Evolutionary conservation across 768 basidiomycete genomes (phyloP), one percentile per base, ranked within the genome.

Genomic region (Serendipita sp.): DNA sequence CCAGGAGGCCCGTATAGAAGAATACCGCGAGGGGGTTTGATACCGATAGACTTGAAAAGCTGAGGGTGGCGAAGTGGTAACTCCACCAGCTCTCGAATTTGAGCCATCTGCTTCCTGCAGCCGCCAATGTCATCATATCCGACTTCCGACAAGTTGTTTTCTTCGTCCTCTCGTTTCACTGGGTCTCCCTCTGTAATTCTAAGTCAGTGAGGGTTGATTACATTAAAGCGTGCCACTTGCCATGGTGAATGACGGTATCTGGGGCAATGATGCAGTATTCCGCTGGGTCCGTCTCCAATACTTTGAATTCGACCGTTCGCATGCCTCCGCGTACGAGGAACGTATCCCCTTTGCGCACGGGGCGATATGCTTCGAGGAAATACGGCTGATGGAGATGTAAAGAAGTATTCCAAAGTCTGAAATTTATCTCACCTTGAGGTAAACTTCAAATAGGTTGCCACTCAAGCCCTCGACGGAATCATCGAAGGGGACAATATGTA

Each of bases 71-170:
- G 92, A 44, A 98, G 81, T 33, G 96, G 96, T 2, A 99, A 80
- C 74, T 99, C 96, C 67, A 98, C 96, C 42, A 99, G 85, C 79
- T 98, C 96, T 74, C 96, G 93, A 65, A 99, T 98, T 73, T 98
- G 95, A 2, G 95, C 95, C 88, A 98, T 91, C 74, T 99, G 96
- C 73, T 99, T 99, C 70, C 96, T 84, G 79, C 95, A 97, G 43
- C 96, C 96, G 77, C 96, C 96, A 68, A 99, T 94, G 70, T 99
- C 96, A 70, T 99, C 96, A 72, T 99, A 99, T 22, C 96, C 96
- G 66, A 99, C 96, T 69, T 95, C 96, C 69, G 83, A 86, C 30
- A 99, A 81, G 74, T 94, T 97, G 42, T 88, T 82, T 75, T 99
- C 96, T 74, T 99, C 96, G 66, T 98, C 96, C 73, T 99, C 96